A percentile compares a stretch with the other conserved stretches of the same genome.
phyloP scores from a whole-genome alignment of 257 asterid species.

The Solanum neorickii region DNA sequence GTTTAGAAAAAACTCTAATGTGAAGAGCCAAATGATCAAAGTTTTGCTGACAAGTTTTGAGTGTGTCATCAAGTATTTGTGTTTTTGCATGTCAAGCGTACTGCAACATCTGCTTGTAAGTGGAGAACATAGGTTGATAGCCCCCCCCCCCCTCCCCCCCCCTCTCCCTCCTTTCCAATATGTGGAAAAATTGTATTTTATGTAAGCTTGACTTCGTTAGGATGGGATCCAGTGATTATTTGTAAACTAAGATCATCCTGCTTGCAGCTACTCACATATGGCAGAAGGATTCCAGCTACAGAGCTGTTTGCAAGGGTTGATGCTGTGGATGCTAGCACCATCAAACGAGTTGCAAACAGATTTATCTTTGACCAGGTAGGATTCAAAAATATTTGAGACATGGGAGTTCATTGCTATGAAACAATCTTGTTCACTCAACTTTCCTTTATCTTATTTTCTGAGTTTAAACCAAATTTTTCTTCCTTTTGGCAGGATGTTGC shows the following conservation, averaged over 20 bases:
- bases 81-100: neutral
- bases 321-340: conserved; percentile 66
- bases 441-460: neutral
- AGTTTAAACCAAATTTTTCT: neutral
- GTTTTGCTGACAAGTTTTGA: neutral
- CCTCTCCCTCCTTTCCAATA: neutral
- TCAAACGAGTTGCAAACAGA: conserved; percentile 90
- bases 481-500: conserved; percentile 59
- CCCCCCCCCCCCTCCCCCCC: neutral
- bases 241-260: neutral
- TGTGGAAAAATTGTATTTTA: neutral
- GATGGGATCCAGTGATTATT: neutral
- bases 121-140: neutral
- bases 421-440: neutral
- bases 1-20: neutral
- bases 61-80: neutral
- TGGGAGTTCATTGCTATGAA: neutral
- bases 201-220: neutral
- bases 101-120: neutral
- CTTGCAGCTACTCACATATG: conserved; percentile 86
- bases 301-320: conserved; percentile 96
- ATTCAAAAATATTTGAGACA: neutral
- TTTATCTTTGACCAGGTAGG: conserved; percentile 72
- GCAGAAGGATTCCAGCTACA: conserved; percentile 85
- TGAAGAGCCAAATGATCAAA: neutral